Percentiles rank a stretch among this genome's conserved stretches.
Conservation (phyloP, 306 rosid genomes). For the Hippophae tibetana region DNA sequence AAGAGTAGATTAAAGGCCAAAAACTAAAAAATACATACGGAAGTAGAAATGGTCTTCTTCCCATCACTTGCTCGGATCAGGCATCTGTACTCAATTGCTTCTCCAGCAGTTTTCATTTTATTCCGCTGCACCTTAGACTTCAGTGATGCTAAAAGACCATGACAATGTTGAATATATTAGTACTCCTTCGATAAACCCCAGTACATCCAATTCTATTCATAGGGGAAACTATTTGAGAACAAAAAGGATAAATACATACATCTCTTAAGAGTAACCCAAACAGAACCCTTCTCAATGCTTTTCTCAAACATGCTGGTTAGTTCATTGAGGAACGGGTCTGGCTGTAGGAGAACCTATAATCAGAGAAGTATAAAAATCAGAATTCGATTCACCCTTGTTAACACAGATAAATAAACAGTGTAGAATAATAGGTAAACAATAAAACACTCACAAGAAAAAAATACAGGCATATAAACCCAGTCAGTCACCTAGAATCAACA, state of each 20-base stretch:
- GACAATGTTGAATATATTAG: conserved; percentile 2
- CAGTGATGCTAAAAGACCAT: conserved; percentile 52
- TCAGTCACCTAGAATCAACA: no score
- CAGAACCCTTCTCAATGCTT: conserved; percentile 70
- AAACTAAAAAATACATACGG: conserved; percentile 38
- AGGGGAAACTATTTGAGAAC: neutral
- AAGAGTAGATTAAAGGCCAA: neutral
- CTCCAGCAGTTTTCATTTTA: conserved; percentile 57
- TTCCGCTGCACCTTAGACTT: conserved; percentile 65
- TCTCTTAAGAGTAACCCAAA: conserved; percentile 95
- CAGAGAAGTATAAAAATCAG: no score
- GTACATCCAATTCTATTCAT: conserved; percentile 4
- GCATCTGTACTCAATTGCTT: conserved; percentile 68
- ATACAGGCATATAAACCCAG: no score
- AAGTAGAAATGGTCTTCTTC: conserved; percentile 77
- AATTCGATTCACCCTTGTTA: no score
- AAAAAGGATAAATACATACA: conserved; percentile 37
- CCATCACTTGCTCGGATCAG: conserved; percentile 91
- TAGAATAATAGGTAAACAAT: no score
- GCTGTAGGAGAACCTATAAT: conserved; percentile 63
- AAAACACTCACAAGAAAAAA: no score
- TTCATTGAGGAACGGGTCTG: conserved; percentile 91
- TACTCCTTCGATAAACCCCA: conserved; percentile 8
- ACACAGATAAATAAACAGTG: no score
- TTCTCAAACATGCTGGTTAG: conserved; percentile 89